Percentiles rank a stretch among this genome's conserved stretches.
Conservation (phyloP, 2,329 filamentous ascomycete species). For the Fusarium metavorans region DNA sequence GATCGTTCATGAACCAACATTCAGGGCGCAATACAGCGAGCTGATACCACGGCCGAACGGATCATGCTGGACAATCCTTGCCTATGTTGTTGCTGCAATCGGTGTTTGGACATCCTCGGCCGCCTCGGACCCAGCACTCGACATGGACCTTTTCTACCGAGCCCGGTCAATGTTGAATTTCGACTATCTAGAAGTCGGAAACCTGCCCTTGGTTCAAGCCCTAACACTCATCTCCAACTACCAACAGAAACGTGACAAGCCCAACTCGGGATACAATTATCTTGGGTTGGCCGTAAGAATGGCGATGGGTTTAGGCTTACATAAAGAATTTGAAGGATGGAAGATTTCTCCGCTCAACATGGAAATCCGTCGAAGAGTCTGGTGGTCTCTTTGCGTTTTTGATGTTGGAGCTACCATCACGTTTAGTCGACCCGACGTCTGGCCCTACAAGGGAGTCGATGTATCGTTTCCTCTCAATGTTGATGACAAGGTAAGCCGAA, state of each 20-base stretch:
- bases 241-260: conserved; percentile 62
- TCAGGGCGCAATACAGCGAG: conserved; percentile 53
- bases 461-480: conserved; percentile 57
- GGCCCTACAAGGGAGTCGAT: conserved; percentile 56
- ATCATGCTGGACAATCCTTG: conserved; percentile 46
- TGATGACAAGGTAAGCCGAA: conserved; percentile 53
- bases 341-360: conserved; percentile 49
- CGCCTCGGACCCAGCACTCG: conserved; percentile 35
- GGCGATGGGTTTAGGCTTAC: conserved; percentile 62
- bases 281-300: conserved; percentile 63
- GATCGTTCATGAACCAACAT: conserved; percentile 59
- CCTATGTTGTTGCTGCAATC: conserved; percentile 53
- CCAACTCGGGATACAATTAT: conserved; percentile 65
- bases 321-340: conserved; percentile 56
- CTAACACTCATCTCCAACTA: conserved; percentile 61
- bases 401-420: conserved; percentile 62
- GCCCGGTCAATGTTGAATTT: conserved; percentile 53
- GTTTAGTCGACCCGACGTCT: conserved; percentile 47
- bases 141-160: conserved; percentile 46
- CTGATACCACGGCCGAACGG: conserved; percentile 49
- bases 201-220: conserved; percentile 58
- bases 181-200: conserved; percentile 58
- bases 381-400: conserved; percentile 58
- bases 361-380: conserved; percentile 53
- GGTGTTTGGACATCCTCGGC: conserved; percentile 50